Base-by-base conservation (phyloP, 1,284 basidiomycete genomes). In the Ceratobasidium sp. region DNA sequence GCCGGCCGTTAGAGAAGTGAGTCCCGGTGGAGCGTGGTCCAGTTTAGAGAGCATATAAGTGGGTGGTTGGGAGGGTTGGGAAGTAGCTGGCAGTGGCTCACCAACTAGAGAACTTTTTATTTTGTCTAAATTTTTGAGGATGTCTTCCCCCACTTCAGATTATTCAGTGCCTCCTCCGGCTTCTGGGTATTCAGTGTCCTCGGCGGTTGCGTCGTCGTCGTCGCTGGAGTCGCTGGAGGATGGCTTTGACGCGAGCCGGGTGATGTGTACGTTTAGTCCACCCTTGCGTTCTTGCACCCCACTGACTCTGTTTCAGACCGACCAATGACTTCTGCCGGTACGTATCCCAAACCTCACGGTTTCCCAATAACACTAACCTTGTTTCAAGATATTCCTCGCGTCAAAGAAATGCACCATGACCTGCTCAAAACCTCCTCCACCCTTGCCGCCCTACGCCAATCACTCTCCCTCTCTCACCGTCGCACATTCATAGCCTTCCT, bases 331-430 rank as follows among this genome's bases (percentile, higher is more conserved):
- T 58, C 66, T 49, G 66, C 54, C 47, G 66, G 66, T 70, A 49
- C 16, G 63, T 28, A 11, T 6, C 47, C 23, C 13, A 7, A 4
- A 32, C 35, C 4, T 38, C 35, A 4, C 35, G 11, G 4, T 11
- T 38, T 38, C 35, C 11, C 11, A 38, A 38, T 32, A 26, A 23
- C 16, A 35, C 43, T 46, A 49, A 32, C 14, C 9, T 32, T 28
- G 7, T 6, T 41, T 49, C 4, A 21, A 70, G 66, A 70, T 21
- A 30, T 70, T 6, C 66, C 50, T 3, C 54, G 66, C 8, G 66
- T 70, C 28, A 70, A 70, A 30, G 43, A 58, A 43, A 70, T 70
- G 66, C 66, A 70, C 54, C 52, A 70, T n/a, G 44, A 70, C 55
- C 46, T 70, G 26, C 30, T 70, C 14, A 70, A 70, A 41, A 35